Base-by-base conservation (phyloP, 1,284 basidiomycete genomes). In the Singerocomus rubriflavus region DNA sequence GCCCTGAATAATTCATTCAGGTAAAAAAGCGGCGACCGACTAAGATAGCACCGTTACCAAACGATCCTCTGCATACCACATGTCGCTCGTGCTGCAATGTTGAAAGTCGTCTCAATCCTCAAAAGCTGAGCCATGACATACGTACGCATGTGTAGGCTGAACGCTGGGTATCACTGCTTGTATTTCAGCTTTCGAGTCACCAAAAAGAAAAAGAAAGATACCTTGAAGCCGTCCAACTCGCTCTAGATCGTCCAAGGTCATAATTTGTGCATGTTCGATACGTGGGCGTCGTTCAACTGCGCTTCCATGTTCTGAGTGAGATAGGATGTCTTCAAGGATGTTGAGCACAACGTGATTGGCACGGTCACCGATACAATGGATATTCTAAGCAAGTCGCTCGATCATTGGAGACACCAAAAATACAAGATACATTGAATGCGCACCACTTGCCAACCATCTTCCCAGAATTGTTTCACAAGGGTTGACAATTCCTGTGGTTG, bases 261-360 rank as follows among this genome's bases (percentile, higher is more conserved):
- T 75, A 50, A 97, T 93, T 69, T 98, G 94, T 0, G 93, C 88
- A 68, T 98, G 94, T 64, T 98, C 95, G 26, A 96, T 84, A 21
- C 94, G 76, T 1, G 90, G 85, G 16, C 93, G 75, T 60, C 79
- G 77, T 38, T 72, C 68, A 0, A 72, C 64, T 11, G 77, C 71
- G 48, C 73, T 73, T 6, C 61, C 66, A 4, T 59, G 63, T 31
- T 46, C 38, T 6, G 56, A 44, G 33, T 55, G 50, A 6, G 55
- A 55, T 2, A 81, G 58, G 0, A 80, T 65, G 1, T 69, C 70
- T 65, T 93, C 88, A 60, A 90, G 91, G 13, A 90, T 82, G 60
- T 95, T 81, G 17, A 97, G 77, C 0, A 91, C 82, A 17, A 88
- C 75, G 36, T 85, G 78, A 65, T 95, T 96, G 30, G 92, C 93